Evolutionary conservation across 768 basidiomycete species (phyloP).

Genomic region (Leccinum ochraceum): DNA sequence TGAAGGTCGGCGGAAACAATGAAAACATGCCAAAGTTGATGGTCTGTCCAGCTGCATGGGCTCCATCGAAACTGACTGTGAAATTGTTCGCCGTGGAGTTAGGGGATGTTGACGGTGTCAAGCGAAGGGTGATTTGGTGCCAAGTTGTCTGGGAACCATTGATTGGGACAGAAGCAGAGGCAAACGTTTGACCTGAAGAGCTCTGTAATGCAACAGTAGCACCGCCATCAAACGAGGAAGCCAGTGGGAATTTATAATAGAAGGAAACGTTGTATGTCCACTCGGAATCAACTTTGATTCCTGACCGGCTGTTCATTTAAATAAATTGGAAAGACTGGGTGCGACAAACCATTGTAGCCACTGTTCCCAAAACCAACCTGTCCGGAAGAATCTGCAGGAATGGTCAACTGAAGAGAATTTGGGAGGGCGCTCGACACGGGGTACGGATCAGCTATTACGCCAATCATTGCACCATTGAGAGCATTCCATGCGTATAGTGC

Average conservation of each 20-base stretch:
- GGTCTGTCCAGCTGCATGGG: slow-evolving; percentile 39
- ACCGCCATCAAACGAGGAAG: slow-evolving; percentile 40
- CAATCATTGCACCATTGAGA: slow-evolving; percentile 43
- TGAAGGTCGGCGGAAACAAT: slow-evolving; percentile 20
- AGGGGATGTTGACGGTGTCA: slow-evolving; percentile 44
- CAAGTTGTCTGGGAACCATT: slow-evolving; percentile 47
- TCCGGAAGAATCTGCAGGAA: slow-evolving; percentile 42
- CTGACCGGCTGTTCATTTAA: slow-evolving; percentile 22
- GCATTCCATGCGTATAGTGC: slow-evolving; percentile 55
- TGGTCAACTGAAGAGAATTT: slow-evolving; percentile 52
- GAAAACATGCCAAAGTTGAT: slow-evolving; percentile 60
- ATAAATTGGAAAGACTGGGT: background rate
- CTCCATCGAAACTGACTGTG: slow-evolving; percentile 49
- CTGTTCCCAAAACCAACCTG: slow-evolving; percentile 54
- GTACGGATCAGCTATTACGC: slow-evolving; percentile 48
- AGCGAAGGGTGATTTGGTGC: slow-evolving; percentile 43
- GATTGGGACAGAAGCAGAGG: slow-evolving; percentile 38
- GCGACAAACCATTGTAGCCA: slow-evolving; percentile 51
- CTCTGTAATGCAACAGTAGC: slow-evolving; percentile 48
- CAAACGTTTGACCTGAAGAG: slow-evolving; percentile 43
- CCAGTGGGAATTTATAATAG: slow-evolving; percentile 51
- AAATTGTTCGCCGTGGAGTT: slow-evolving; percentile 49
- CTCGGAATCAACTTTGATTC: slow-evolving; percentile 52
- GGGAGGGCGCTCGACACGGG: slow-evolving; percentile 59
- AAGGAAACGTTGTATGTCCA: slow-evolving; percentile 61